Conservation (phyloP, 192 early-diverging fungal genomes). For the Dissophora globulifera region DNA sequence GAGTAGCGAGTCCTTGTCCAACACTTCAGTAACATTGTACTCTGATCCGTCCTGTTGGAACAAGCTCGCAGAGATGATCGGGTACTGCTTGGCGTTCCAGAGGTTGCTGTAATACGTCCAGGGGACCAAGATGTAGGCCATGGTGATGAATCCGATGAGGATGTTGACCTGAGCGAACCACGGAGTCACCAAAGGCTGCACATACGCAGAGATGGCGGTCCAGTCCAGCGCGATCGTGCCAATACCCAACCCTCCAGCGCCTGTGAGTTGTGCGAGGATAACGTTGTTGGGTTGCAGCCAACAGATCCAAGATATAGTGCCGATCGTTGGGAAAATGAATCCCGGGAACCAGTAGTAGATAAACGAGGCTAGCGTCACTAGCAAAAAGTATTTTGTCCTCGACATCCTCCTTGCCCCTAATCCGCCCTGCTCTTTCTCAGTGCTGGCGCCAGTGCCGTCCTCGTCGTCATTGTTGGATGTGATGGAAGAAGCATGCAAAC, state of each 20-base stretch:
- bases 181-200: constrained; percentile 54
- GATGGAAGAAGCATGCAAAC: constrained; percentile 73
- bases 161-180: constrained; percentile 61
- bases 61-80: constrained; percentile 46
- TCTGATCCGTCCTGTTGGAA: constrained; percentile 35
- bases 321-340: constrained; percentile 58
- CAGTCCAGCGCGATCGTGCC: constrained; percentile 68
- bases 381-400: constrained; percentile 69
- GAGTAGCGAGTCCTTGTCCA: constrained; percentile 36
- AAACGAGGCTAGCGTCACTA: constrained; percentile 60
- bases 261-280: constrained; percentile 54
- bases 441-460: no score
- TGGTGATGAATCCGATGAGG: constrained; percentile 55
- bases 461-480: no score
- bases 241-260: constrained; percentile 61
- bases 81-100: constrained; percentile 52
- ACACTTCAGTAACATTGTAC: constrained; percentile 40
- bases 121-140: constrained; percentile 63
- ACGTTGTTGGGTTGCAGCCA: constrained; percentile 57
- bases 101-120: constrained; percentile 57
- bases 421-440: constrained; percentile 9
- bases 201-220: constrained; percentile 55
- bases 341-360: constrained; percentile 69
- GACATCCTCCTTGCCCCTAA: constrained; percentile 8
- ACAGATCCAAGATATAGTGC: constrained; percentile 59